These are phyloP conservation scores for Lachnellula suecica DNA, from an alignment of 2,329 filamentous ascomycete species.

Conservation along the genomic window DNA sequence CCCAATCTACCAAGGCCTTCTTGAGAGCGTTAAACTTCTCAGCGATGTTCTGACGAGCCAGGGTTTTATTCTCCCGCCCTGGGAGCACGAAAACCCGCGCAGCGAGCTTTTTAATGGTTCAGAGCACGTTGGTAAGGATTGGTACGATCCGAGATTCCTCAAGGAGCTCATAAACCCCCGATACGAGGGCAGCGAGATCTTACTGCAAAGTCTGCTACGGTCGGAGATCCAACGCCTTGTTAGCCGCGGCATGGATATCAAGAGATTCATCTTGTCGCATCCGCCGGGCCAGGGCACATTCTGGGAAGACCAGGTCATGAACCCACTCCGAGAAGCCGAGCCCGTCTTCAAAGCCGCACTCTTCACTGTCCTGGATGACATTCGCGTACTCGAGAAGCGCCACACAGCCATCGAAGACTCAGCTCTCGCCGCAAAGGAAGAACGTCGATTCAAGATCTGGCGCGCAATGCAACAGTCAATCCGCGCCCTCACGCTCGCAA, in stretches of 20 bases:
- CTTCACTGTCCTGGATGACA: not conserved
- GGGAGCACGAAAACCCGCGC: not conserved
- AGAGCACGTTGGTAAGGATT: not conserved
- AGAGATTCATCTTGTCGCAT: not conserved
- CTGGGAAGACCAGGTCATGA: not conserved
- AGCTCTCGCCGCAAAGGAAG: not conserved
- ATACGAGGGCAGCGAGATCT: conserved; percentile 2
- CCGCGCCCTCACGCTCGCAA: not conserved
- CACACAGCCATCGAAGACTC: not conserved
- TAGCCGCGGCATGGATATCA: not conserved
- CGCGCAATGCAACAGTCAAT: conserved; percentile 8
- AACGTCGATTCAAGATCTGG: conserved; percentile 7
- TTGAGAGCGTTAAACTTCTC: not conserved
- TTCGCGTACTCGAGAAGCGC: conserved; percentile 1
- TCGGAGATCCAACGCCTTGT: conserved; percentile 1
- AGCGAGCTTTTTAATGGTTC: not conserved
- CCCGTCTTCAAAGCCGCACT: not conserved
- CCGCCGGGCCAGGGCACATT: not conserved
- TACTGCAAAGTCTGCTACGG: conserved; percentile 1
- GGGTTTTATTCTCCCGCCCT: not conserved
- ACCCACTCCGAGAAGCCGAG: not conserved
- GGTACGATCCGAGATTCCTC: not conserved
- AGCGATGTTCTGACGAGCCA: not conserved
- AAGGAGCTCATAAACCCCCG: not conserved
- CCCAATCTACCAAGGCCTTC: not conserved